Conservation (phyloP, 345 rosid species). For the Dimocarpus longan region DNA sequence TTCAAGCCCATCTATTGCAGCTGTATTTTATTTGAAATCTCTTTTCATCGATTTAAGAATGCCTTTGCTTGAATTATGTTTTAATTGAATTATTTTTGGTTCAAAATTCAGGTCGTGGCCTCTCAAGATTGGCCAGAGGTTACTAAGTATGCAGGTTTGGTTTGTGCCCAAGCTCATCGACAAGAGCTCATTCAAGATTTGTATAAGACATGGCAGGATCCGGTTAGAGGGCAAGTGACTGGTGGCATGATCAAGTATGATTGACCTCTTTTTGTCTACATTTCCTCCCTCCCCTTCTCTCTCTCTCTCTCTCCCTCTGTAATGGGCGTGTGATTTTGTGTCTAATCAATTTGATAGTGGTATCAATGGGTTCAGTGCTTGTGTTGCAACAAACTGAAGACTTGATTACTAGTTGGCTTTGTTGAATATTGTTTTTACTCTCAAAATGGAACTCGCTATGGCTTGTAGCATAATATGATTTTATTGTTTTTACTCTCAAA, state of each 20-base stretch:
- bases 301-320: neutral
- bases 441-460: neutral
- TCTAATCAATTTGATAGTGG: neutral
- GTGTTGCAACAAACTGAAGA: neutral
- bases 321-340: neutral
- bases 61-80: neutral
- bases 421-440: too few species aligned
- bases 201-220: slow-evolving; percentile 94
- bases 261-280: neutral
- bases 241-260: slow-evolving; percentile 99
- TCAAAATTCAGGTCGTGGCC: slow-evolving; percentile 78
- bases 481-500: neutral
- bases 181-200: slow-evolving; percentile 99
- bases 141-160: slow-evolving; percentile 97
- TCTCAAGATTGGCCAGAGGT: slow-evolving; percentile 99
- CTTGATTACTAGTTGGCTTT: neutral
- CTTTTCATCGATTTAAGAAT: neutral
- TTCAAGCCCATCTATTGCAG: slow-evolving; percentile 99
- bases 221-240: slow-evolving; percentile 80
- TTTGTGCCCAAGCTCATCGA: slow-evolving; percentile 98
- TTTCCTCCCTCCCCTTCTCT: neutral
- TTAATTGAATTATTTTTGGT: neutral
- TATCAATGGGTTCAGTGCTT: neutral
- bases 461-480: neutral
- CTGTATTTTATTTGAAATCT: slow-evolving; percentile 49